Percentiles rank a stretch among this genome's conserved stretches.
Evolutionary conservation across 768 basidiomycete species (phyloP).

Genomic region (Harrya chromipes): DNA sequence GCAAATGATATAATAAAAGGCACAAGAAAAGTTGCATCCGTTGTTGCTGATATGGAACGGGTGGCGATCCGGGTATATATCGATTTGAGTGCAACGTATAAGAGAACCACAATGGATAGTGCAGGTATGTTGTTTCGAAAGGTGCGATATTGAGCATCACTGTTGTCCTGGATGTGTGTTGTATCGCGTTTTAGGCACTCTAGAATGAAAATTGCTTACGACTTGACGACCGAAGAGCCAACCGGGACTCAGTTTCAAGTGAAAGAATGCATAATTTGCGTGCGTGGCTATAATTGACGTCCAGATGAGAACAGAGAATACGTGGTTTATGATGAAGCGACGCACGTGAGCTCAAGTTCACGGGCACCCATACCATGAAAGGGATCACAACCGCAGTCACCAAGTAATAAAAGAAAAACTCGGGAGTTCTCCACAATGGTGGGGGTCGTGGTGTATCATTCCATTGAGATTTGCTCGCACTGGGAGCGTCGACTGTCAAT

Average conservation of each 20-base stretch:
- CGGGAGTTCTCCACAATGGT: conserved; percentile 73
- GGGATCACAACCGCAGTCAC: conserved; percentile 61
- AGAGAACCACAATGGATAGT: conserved; percentile 44
- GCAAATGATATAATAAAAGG: conserved; percentile 63
- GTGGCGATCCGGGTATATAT: conserved; percentile 38
- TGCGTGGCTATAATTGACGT: conserved; percentile 53
- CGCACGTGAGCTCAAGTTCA: conserved; percentile 72
- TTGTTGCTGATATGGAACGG: conserved; percentile 23
- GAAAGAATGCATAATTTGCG: conserved; percentile 68
- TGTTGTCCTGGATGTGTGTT: conserved; percentile 69
- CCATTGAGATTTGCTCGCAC: conserved; percentile 32
- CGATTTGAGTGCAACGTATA: conserved; percentile 57
- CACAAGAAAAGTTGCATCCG: conserved; percentile 39
- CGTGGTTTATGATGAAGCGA: conserved; percentile 13
- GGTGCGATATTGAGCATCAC: conserved; percentile 85
- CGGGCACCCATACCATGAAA: conserved; percentile 73
- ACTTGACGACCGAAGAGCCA: conserved; percentile 82
- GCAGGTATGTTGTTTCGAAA: conserved; percentile 80
- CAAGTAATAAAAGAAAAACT: conserved; percentile 76
- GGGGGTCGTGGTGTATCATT: conserved; percentile 31
- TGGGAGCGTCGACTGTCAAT: conserved; percentile 58
- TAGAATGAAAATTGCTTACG: conserved; percentile 47
- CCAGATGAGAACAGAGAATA: neutral
- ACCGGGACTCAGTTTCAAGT: conserved; percentile 55
- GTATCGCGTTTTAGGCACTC: neutral